Base-by-base conservation (phyloP, 2,329 filamentous ascomycete genomes). In the Biscogniauxia mediterranea region DNA sequence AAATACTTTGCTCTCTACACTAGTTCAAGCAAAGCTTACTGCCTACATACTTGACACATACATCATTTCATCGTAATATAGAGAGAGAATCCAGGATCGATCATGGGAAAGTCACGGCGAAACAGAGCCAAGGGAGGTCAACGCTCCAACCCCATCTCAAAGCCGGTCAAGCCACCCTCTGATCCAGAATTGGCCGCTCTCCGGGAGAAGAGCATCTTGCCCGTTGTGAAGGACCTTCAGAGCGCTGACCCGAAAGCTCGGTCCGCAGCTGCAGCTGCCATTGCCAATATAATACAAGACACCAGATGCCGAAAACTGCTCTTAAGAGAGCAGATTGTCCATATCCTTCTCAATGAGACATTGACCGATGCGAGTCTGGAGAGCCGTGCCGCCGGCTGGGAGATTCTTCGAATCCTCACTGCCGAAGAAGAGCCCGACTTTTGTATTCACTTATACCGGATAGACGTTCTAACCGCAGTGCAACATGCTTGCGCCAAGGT, bases 341-440 rank as follows among this genome's bases (percentile, higher is more conserved):
- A 82, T 67, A 83, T 84, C 57, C 73, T 90, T 52, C 80, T 90
- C 62, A 85, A 81, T 32, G 84, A 89, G 77, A 88, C 85, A 28
- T 75, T 90, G 59, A 86, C 85, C 23, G 87, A 90, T 70, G 77
- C 81, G 46, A 85, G 80, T 60, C 77, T 88, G 57, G 86, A 89
- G 74, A 86, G 85, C 67, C 81, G 85, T 54, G 84, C 86, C 52
- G 85, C 86, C 20, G 88, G 86, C n/a, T 90, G 88, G 88, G 83
- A 84, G 13, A 87, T 89, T 65, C 76, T 90, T 57, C 81, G 83
- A 65, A 81, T 85, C 51, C 78, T 90, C 57, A 84, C 83, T 1
- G 78, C 84, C 64, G 83, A 88, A 69, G 88, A 90, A 71, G 87
- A 88, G 67, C 78, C 83, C 13, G 87, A 89, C 68, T 89, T 90